Evolutionary conservation across 1,284 basidiomycete species (phyloP), one percentile per base, ranked within the genome.

Genomic region (Meripilus lineatus): DNA sequence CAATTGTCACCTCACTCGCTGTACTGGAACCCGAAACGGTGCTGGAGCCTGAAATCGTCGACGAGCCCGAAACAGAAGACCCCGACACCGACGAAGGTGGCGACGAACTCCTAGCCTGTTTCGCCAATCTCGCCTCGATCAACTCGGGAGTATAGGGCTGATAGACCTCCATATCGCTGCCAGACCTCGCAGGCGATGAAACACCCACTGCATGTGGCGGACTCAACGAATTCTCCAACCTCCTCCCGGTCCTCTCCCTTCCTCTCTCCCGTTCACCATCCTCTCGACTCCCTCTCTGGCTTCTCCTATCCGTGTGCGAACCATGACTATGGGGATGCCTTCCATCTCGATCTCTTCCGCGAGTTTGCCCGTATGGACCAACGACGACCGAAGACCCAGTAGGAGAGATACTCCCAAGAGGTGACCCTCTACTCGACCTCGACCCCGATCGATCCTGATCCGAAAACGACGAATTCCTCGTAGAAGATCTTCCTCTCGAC

Each of bases 381-480:
- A 69, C 51, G n/a, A 54, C 70, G 6, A 67, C 50, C 21, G 58
- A 56, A 30, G 63, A 44, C 10, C 65, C 74, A 3, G 82, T 79
- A 4, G 81, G 82, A 17, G 78, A 81, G 39, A 81, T 60, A 49
- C 77, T 80, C 6, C 79, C 81, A 26, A 81, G 55, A 3, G 80
- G 74, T 38, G 74, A 75, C 26, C 66, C 63, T 22, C 57, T 58
- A 21, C 67, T 59, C 11, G 53, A 55, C 4, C 57, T 44, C 45
- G 59, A 62, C n/a, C 58, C 56, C 37, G 66, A 65, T 11, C 68
- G 66, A 36, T 72, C 72, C 26, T 70, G 65, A 49, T 77, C 75
- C 14, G 67, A 68, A 41, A 65, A 67, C 10, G 72, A 68, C 11
- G 72, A 73, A 18, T 64, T 72, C 28, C 80, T 71, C 14, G 79